Conservation (phyloP, 805 yeast genomes). For the Hagleromyces aurorensis region DNA sequence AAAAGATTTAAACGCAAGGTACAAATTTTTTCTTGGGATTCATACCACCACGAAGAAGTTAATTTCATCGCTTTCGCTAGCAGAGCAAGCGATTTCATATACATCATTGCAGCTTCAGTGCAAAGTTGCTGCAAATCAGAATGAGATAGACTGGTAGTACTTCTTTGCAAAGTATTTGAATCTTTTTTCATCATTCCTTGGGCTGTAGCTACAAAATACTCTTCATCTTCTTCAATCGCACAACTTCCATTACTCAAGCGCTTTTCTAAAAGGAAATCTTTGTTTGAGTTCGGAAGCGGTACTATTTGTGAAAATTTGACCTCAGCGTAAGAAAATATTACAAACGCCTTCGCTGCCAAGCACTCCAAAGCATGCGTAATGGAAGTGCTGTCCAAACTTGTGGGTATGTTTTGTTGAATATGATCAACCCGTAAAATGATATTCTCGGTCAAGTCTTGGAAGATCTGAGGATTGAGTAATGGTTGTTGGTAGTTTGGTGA, state of each 20-base stretch:
- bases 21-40: conserved; percentile 34
- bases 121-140: conserved; percentile 51
- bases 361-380: conserved; percentile 51
- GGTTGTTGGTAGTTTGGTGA: conserved; percentile 21
- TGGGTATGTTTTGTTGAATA: conserved; percentile 8
- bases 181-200: conserved; percentile 6
- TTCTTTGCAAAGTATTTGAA: conserved; percentile 5
- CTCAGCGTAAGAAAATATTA: conserved; percentile 81
- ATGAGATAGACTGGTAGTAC: conserved; percentile 6
- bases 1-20: conserved; percentile 48
- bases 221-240: conserved; percentile 34
- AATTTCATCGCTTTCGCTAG: conserved; percentile 79
- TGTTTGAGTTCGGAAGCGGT: conserved; percentile 44
- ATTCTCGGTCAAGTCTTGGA: conserved; percentile 28
- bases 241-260: conserved; percentile 26
- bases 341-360: conserved; percentile 84
- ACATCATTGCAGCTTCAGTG: conserved; percentile 80
- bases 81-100: conserved; percentile 74
- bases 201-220: conserved; percentile 9
- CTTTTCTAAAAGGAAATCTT: conserved; percentile 11
- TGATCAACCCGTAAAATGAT: conserved; percentile 24
- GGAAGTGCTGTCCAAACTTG: conserved; percentile 14
- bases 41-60: conserved; percentile 88
- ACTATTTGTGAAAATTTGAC: conserved; percentile 80
- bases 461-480: conserved; percentile 22